phyloP scores from a whole-genome alignment of 2,329 filamentous ascomycete genomes.

The Arachnomyces sp. region DNA sequence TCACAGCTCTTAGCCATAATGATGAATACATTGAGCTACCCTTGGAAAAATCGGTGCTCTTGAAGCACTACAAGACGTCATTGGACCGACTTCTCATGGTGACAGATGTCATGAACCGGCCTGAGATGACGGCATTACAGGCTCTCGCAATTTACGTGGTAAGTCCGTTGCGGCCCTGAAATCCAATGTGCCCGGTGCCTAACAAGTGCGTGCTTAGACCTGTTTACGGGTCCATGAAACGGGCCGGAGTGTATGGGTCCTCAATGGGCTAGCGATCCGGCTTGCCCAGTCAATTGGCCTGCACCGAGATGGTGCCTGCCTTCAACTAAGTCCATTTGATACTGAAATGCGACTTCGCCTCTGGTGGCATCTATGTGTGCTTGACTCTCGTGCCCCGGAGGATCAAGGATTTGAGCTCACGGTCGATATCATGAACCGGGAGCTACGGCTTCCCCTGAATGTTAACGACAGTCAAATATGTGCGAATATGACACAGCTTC shows the following conservation, averaged over 20 bases:
- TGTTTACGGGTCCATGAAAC: conserved; percentile 44
- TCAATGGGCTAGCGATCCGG: conserved; percentile 51
- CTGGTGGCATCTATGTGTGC: conserved; percentile 55
- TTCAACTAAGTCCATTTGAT: conserved; percentile 47
- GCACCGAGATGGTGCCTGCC: conserved; percentile 52
- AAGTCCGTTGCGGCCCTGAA: conserved; percentile 44
- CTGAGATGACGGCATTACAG: conserved; percentile 11
- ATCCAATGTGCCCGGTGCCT: conserved; percentile 22
- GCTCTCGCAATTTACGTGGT: conserved; percentile 16
- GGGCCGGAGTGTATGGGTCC: conserved; percentile 45
- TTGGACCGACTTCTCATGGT: conserved; percentile 39
- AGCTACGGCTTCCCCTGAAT: conserved; percentile 30
- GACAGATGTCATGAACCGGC: conserved; percentile 12
- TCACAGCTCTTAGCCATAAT: conserved; percentile 38
- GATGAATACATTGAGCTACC: conserved; percentile 45
- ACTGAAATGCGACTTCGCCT: conserved; percentile 53
- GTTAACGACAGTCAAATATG: conserved; percentile 26
- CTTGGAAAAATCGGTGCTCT: conserved; percentile 30
- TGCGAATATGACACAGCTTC: conserved; percentile 9
- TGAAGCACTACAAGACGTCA: conserved; percentile 37
- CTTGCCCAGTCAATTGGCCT: conserved; percentile 55
- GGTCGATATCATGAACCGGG: conserved; percentile 45
- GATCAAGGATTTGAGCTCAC: conserved; percentile 54
- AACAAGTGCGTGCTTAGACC: too few species aligned
- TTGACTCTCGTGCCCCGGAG: conserved; percentile 52